Base-by-base conservation (phyloP, 441 rosid species). In the Metrosideros polymorpha region DNA sequence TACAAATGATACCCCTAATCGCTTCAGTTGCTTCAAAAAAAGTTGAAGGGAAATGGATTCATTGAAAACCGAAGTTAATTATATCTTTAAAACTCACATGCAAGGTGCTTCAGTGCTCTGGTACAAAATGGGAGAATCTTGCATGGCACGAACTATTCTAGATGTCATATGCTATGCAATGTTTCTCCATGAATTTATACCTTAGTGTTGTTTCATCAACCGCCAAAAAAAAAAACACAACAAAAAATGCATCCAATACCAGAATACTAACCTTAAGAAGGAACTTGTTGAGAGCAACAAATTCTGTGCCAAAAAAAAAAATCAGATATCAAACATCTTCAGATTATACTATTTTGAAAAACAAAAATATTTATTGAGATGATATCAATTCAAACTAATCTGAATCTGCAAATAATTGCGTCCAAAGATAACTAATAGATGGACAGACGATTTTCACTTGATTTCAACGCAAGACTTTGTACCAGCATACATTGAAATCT, bases 201-300 rank as follows among this genome's bases (percentile, higher is more conserved):
- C 43, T 32, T 63, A 63, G 3, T 4, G 76, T 35, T 66, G 47
- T 66, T 66, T 1, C 47, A 66, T 66, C 79, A 39, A 66, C 47
- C n/a, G 42, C 24, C 29, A 87, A 71, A 25, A 49, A 53, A 77
- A 30, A 32, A 19, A 18, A 19, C n/a, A n/a, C n/a, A n/a, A n/a
- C n/a, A 53, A 19, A 39, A 59, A 77, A 12, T 14, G 43, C 29
- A 55, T 27, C 52, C 47, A 47, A 45, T 8, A 84, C 79, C 56
- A 84, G 88, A 84, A 83, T n/a, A 82, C 91, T 43, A 84, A 94
- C 97, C 96, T 92, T 94, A 53, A 90, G 47, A 82, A 94, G 96
- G 88, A 93, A 94, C 82, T 92, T 93, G 92, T 93, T 93, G 79
- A 94, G 94, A 35, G 93, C 97, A 87, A 91, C 88, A 84, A 94